Conservation (phyloP, 495 filamentous ascomycete species). For the Neurospora discreta region DNA sequence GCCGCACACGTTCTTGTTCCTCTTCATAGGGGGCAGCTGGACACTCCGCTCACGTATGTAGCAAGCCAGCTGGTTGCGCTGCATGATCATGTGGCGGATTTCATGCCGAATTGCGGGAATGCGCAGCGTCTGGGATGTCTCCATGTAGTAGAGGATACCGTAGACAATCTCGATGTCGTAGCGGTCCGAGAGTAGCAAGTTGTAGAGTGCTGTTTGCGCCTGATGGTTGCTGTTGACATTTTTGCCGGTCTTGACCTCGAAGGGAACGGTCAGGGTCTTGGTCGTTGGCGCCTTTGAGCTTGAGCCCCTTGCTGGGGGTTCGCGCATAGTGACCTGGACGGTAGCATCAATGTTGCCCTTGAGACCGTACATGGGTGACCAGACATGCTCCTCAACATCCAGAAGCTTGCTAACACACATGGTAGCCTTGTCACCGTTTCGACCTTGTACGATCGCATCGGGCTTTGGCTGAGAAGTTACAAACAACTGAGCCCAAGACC, state of each 20-base stretch:
- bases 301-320: conserved; percentile 31
- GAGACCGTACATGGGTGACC: conserved; percentile 93
- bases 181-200: conserved; percentile 80
- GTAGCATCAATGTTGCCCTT: conserved; percentile 99
- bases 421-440: conserved; percentile 56
- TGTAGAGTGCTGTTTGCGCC: conserved; percentile 92
- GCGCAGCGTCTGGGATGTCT: conserved; percentile 71
- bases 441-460: conserved; percentile 65
- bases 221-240: conserved; percentile 67
- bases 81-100: conserved; percentile 88
- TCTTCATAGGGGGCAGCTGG: conserved; percentile 73
- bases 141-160: conserved; percentile 90
- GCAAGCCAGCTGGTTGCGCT: conserved; percentile 80
- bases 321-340: conserved; percentile 74
- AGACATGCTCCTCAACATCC: conserved; percentile 93
- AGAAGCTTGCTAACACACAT: conserved; percentile 88
- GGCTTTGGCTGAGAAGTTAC: conserved; percentile 59
- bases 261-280: conserved; percentile 65
- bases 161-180: conserved; percentile 86
- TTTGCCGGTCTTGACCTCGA: conserved; percentile 91
- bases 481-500: conserved; percentile 74
- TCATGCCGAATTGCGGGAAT: conserved; percentile 78
- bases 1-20: conserved; percentile 60
- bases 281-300: conserved; percentile 26
- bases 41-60: conserved; percentile 70